Base-by-base conservation (phyloP, 768 basidiomycete species). In the Galerina marginata region DNA sequence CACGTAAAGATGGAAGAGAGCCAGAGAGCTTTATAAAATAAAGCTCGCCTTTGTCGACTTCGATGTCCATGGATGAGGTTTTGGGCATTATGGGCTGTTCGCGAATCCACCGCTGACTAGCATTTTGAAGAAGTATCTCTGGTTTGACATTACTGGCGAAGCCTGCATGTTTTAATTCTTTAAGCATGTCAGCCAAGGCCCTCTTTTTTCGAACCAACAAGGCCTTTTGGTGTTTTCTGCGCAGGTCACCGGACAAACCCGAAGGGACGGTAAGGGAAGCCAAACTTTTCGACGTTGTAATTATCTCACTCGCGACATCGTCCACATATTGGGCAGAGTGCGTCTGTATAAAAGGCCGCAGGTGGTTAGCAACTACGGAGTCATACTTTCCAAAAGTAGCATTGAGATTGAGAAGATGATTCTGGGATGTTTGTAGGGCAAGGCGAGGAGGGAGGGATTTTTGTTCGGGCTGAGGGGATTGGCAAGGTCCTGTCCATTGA, bases 111-210 rank as follows among this genome's bases (percentile, higher is more conserved):
- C 77, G 77, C 33, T 77, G 74, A 60, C 86, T 83, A 23, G 71
- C 69, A 59, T 90, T 84, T 40, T 78, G 83, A 20, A 74, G 77
- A 3, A 93, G 79, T 25, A 89, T 70, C 23, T 91, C 90, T 1
- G 92, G 84, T 68, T 89, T 91, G 52, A 93, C 75, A 54, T 85
- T 90, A 42, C 79, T 74, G 0, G 93, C 79, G 54, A 98, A 81
- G 16, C 97, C 97, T 16, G 85, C 79, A 1, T 84, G 82, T 71
- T 92, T 92, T 54, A 97, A 77, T 69, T 95, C 94, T 73, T 95
- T 96, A 62, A 97, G 78, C 16, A 97, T 79, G 70, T 99, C 95
- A 26, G 90, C 88, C 85, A 90, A 94, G 0, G 95, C 95, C 69
- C 92, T 93, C 62, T 91, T 81, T 77, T 99, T 99, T 49, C 93